Evolutionary conservation across 176 grass and related monocot genomes (phyloP).

Genomic region (Aegilops sharonensis): DNA sequence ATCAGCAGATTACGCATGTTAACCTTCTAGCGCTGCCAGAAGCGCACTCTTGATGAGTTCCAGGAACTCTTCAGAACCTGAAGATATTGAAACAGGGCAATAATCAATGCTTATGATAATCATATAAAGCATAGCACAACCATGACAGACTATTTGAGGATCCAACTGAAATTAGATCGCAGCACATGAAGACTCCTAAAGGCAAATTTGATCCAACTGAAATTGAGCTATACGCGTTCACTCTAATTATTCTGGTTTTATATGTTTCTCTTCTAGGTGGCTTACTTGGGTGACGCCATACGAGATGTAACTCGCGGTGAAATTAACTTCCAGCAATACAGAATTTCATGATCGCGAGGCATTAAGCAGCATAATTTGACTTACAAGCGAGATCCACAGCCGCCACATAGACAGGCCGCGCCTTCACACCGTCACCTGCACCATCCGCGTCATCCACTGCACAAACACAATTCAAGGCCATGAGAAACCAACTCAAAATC

Average conservation of each 20-base stretch:
- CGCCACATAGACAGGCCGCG: constrained; percentile 91
- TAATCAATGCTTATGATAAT: neutral
- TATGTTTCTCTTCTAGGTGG: neutral
- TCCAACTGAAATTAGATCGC: neutral
- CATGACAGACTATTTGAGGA: neutral
- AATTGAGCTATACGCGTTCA: neutral
- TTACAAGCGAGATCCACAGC: constrained; percentile 93
- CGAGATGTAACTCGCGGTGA: neutral
- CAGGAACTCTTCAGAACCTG: constrained; percentile 97
- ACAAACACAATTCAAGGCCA: constrained; percentile 24
- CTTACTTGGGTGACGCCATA: neutral
- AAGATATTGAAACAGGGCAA: constrained; percentile 9
- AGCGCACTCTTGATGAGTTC: constrained; percentile 89
- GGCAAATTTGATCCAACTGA: neutral
- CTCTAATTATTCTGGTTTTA: neutral
- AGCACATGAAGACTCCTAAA: neutral
- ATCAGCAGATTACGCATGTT: neutral
- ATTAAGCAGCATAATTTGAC: constrained; percentile 6
- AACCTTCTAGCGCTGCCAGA: constrained; percentile 92
- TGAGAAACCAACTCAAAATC: neutral
- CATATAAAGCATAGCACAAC: neutral
- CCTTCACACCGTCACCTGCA: constrained; percentile 39
- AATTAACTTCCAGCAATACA: constrained; percentile 10
- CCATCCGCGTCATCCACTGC: constrained; percentile 57
- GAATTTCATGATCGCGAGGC: constrained; percentile 13